Base-by-base conservation (phyloP, 1,284 basidiomycete genomes). In the Limonomyces culmigenus region DNA sequence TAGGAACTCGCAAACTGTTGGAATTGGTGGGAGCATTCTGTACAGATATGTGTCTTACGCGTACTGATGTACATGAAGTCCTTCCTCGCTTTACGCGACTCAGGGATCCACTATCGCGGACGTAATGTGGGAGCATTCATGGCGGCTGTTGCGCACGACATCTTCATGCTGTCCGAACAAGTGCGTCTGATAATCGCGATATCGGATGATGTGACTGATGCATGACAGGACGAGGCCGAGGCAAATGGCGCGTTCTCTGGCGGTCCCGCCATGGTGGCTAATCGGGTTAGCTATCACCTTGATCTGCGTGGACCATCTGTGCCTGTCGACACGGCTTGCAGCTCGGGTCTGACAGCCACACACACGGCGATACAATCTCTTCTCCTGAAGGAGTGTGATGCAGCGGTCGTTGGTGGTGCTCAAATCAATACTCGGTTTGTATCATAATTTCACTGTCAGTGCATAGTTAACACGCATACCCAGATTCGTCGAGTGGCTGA, bases 361-460 rank as follows among this genome's bases (percentile, higher is more conserved):
- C 64, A 69, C 42, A 53, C 68, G n/a, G 65, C 65, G 1, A 52
- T 65, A 2, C 57, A 58, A 23, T 57, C 62, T 0, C 46, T 69
- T 3, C 49, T 47, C 19, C 47, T 48, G 23, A 64, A 63, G 3
- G 65, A 69, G 31, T 58, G 66, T 32, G 58, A 63, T 19, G 55
- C 62, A n/a, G 67, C 65, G 2, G 50, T 70, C 3, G 58, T 70
- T 18, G 62, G 54, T 11, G 62, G 59, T 20, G 55, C 52, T 39
- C 62, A 64, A 39, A 41, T 59, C 15, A 62, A 63, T 39, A 50
- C 51, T 33, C 46, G 58, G 60, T 58, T 38, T n/a, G 25, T 27
- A 27, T n/a, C 10, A n/a, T 27, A 8, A 8, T n/a, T 27, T n/a
- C n/a, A n/a, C n/a, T n/a, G n/a, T n/a, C n/a, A n/a, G n/a, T n/a